Conservation (phyloP, 495 filamentous ascomycete genomes). For the Daldinia decipiens region DNA sequence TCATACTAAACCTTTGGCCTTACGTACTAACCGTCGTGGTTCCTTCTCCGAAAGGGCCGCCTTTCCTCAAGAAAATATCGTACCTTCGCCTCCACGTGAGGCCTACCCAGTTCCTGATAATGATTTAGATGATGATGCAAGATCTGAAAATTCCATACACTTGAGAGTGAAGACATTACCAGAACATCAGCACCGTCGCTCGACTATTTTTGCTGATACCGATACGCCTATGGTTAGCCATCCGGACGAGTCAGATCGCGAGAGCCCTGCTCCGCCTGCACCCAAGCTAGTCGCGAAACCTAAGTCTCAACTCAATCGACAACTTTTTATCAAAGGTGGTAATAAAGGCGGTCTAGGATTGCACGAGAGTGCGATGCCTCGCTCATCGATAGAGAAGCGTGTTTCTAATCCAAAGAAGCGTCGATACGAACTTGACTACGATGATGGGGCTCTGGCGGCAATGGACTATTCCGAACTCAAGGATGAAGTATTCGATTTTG, state of each 20-base stretch:
- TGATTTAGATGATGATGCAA: constrained; percentile 38
- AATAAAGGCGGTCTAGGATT: constrained; percentile 38
- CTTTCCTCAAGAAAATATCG: constrained; percentile 29
- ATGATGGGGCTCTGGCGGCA: constrained; percentile 58
- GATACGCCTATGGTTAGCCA: constrained; percentile 44
- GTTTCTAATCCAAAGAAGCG: constrained; percentile 51
- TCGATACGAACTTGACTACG: constrained; percentile 61
- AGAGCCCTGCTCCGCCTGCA: constrained; percentile 38
- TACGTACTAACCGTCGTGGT: constrained; percentile 40
- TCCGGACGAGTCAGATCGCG: constrained; percentile 40
- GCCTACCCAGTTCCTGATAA: constrained; percentile 31
- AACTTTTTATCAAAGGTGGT: constrained; percentile 35
- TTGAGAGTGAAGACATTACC: constrained; percentile 35
- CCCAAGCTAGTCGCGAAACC: constrained; percentile 41
- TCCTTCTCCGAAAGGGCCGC: constrained; percentile 43
- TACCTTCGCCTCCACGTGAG: constrained; percentile 33
- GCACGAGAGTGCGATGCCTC: constrained; percentile 50
- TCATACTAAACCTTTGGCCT: constrained; percentile 38
- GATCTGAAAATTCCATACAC: constrained; percentile 22
- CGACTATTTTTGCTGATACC: constrained; percentile 47
- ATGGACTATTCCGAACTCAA: constrained; percentile 66
- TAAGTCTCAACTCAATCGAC: constrained; percentile 39
- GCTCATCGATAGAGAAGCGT: constrained; percentile 38
- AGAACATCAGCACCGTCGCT: constrained; percentile 36
- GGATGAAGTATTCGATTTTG: constrained; percentile 64